Percentiles rank a stretch among this genome's conserved stretches.
phyloP scores from a whole-genome alignment of 2,329 filamentous ascomycete genomes.

The Endoconidiophora laricicola region DNA sequence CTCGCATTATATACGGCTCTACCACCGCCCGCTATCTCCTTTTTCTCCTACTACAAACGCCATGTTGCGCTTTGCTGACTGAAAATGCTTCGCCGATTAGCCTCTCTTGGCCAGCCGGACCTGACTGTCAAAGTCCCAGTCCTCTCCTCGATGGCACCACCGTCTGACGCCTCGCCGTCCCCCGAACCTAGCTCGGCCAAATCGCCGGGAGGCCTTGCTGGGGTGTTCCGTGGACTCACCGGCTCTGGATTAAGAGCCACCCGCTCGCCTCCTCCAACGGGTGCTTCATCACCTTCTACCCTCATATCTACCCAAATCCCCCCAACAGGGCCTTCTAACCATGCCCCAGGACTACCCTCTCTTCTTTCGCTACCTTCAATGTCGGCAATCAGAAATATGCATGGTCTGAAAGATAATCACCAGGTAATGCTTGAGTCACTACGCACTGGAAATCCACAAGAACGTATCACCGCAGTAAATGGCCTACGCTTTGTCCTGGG shows the following conservation, averaged over 20 bases:
- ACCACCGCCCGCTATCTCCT: no score
- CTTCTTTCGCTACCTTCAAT: slow-evolving; percentile 17
- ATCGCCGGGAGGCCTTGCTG: slow-evolving; percentile 36
- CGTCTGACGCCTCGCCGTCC: slow-evolving; percentile 38
- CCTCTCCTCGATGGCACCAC: slow-evolving; percentile 32
- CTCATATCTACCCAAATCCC: neutral
- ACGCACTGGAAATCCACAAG: slow-evolving; percentile 32
- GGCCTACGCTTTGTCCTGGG: slow-evolving; percentile 38
- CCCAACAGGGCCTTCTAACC: neutral
- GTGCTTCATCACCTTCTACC: neutral
- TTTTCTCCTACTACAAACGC: slow-evolving; percentile 1
- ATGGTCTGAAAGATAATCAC: slow-evolving; percentile 34
- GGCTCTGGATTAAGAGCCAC: slow-evolving; percentile 30
- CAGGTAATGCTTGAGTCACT: slow-evolving; percentile 38
- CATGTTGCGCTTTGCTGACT: slow-evolving; percentile 15
- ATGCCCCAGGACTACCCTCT: slow-evolving; percentile 6
- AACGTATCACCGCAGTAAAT: slow-evolving; percentile 40
- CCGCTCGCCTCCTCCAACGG: slow-evolving; percentile 27
- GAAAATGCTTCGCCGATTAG: slow-evolving; percentile 29
- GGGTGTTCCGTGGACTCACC: slow-evolving; percentile 47
- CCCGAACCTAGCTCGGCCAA: slow-evolving; percentile 33
- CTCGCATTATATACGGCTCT: no score
- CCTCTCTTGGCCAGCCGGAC: slow-evolving; percentile 27
- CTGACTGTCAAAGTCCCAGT: slow-evolving; percentile 24
- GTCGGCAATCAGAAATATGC: slow-evolving; percentile 17